phyloP scores from a whole-genome alignment of 208 protist genomes.

The Vickermania ingenoplastis region DNA sequence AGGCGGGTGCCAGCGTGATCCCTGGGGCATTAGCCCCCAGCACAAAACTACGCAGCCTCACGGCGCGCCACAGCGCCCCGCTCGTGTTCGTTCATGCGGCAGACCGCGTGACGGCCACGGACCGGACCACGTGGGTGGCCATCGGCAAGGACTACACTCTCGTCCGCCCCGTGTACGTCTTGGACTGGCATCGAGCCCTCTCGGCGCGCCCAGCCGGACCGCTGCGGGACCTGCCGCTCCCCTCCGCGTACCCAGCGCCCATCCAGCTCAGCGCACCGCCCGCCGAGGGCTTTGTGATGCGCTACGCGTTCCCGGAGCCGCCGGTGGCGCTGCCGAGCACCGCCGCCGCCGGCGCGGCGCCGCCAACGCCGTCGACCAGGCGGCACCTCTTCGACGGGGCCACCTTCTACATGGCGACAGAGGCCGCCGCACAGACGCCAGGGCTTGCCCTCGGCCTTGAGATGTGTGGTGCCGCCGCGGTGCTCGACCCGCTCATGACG shows the following conservation, averaged over 20 bases:
- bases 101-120: neutral
- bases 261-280: slow-evolving; percentile 21
- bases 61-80: neutral
- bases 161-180: slow-evolving; percentile 57
- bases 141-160: slow-evolving; percentile 62
- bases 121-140: slow-evolving; percentile 11
- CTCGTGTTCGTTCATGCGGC: neutral
- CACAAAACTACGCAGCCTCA: neutral
- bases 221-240: slow-evolving; percentile 56
- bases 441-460: neutral
- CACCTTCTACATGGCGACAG: neutral
- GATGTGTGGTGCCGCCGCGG: neutral
- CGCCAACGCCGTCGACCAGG: neutral
- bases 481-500: neutral
- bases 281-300: neutral
- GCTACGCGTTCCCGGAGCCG: neutral
- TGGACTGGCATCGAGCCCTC: slow-evolving; percentile 70
- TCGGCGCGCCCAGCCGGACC: slow-evolving; percentile 38
- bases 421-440: neutral
- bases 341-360: neutral
- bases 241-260: slow-evolving; percentile 45
- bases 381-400: neutral
- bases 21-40: neutral
- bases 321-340: neutral
- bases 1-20: neutral